Percentiles rank a stretch among this genome's conserved stretches.
Conservation (phyloP, 2,329 filamentous ascomycete genomes). For the Penicillium sp. region DNA sequence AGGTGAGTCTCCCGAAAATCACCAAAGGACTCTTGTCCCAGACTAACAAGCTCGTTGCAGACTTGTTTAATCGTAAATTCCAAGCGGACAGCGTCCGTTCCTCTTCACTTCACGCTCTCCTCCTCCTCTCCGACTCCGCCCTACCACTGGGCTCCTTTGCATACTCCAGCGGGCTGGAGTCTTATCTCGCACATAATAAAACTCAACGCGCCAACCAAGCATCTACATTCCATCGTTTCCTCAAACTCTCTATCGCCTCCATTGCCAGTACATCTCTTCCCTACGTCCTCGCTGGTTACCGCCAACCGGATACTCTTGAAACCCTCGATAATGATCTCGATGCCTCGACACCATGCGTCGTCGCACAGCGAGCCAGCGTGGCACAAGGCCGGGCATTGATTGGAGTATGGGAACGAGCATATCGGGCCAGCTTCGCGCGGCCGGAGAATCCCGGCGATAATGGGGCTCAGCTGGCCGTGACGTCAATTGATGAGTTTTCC, state of each 20-base stretch:
- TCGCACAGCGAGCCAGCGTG: conserved; percentile 56
- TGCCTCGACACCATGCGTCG: conserved; percentile 57
- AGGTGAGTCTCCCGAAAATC: conserved; percentile 3
- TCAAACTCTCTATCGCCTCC: conserved; percentile 52
- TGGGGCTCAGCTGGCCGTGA: conserved; percentile 19
- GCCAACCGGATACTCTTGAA: conserved; percentile 45
- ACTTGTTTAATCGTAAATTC: conserved; percentile 5
- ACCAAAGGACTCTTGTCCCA: neutral
- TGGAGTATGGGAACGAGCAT: conserved; percentile 55
- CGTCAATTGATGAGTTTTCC: conserved; percentile 36
- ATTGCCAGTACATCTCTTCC: conserved; percentile 55
- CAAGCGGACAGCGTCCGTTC: conserved; percentile 7
- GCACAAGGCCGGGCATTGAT: conserved; percentile 56
- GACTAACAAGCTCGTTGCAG: conserved; percentile 4
- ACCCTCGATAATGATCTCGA: conserved; percentile 59
- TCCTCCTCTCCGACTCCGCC: conserved; percentile 59
- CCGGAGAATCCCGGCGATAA: conserved; percentile 8
- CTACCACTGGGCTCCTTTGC: conserved; percentile 60
- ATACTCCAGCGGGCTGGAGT: conserved; percentile 60
- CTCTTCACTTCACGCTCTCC: conserved; percentile 47
- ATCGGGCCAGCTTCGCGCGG: conserved; percentile 33
- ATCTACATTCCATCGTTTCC: conserved; percentile 50
- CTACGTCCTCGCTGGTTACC: conserved; percentile 53
- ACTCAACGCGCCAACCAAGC: conserved; percentile 31
- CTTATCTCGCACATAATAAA: conserved; percentile 55